Percentiles rank a stretch among this genome's conserved stretches.
These are phyloP conservation scores for Curvularia sp. DNA, from an alignment of 2,329 filamentous ascomycete species.

Conservation along the genomic window DNA sequence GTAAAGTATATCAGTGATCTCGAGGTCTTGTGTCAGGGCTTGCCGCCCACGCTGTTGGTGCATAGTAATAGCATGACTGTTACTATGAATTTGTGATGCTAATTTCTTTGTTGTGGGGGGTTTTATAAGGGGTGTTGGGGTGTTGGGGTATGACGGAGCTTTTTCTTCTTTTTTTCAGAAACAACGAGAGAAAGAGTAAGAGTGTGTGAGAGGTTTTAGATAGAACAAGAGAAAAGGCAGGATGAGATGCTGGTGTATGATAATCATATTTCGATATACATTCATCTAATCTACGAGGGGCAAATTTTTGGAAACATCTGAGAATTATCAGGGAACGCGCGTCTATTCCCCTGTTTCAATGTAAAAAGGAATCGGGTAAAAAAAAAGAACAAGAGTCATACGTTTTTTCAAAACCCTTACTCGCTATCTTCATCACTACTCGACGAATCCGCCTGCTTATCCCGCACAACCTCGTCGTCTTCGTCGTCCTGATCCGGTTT, in stretches of 20 bases:
- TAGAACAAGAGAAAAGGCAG: background rate
- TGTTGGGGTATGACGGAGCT: background rate
- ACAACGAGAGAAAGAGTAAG: too few species aligned
- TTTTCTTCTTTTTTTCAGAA: too few species aligned
- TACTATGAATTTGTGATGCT: constrained; percentile 70
- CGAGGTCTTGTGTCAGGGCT: constrained; percentile 76
- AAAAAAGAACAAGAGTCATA: background rate
- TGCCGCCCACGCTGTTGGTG: constrained; percentile 79
- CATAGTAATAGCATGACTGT: constrained; percentile 92
- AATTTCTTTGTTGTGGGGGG: background rate
- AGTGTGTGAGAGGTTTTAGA: too few species aligned
- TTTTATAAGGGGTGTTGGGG: too few species aligned
- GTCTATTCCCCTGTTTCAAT: background rate
- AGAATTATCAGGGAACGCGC: background rate
- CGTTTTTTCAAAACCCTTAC: constrained; percentile 25
- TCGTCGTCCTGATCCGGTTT: constrained; percentile 39
- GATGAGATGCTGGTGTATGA: background rate
- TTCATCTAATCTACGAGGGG: background rate
- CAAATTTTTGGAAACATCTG: background rate
- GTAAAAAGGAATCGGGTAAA: background rate
- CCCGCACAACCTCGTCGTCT: constrained; percentile 28
- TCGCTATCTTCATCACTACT: constrained; percentile 36
- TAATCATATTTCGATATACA: background rate
- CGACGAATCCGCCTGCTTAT: constrained; percentile 28
- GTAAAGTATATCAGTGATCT: constrained; percentile 78